phyloP scores from a whole-genome alignment of 140 eudicot genomes.

The Erigeron philadelphicus region DNA sequence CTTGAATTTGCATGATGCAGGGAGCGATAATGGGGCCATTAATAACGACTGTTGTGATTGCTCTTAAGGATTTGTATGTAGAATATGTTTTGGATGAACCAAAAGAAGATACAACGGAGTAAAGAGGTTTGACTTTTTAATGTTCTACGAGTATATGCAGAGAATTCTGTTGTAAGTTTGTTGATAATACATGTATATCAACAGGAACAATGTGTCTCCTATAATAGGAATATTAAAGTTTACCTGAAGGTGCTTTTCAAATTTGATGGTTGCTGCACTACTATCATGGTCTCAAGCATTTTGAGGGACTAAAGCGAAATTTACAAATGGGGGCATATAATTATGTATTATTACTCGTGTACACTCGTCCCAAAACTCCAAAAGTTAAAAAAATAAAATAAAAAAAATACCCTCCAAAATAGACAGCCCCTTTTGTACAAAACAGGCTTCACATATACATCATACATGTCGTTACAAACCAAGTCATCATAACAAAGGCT shows the following conservation, averaged over 20 bases:
- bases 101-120: slow-evolving; percentile 42
- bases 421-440: too few relatives aligned
- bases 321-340: too few relatives aligned
- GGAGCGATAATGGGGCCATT: slow-evolving; percentile 98
- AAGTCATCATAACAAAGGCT: too few relatives aligned
- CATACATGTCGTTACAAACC: too few relatives aligned
- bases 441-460: too few relatives aligned
- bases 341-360: too few relatives aligned
- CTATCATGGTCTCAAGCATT: neutral
- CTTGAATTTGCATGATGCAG: slow-evolving; percentile 39
- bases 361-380: too few relatives aligned
- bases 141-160: slow-evolving; percentile 8
- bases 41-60: slow-evolving; percentile 83
- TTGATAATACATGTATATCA: neutral
- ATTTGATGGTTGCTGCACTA: slow-evolving; percentile 8
- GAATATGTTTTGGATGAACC: slow-evolving; percentile 71
- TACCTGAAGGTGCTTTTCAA: slow-evolving; percentile 12
- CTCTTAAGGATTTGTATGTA: slow-evolving; percentile 71
- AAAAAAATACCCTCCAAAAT: too few relatives aligned
- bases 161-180: slow-evolving; percentile 11
- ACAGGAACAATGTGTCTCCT: slow-evolving; percentile 5
- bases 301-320: too few relatives aligned
- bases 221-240: neutral
- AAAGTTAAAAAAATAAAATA: too few relatives aligned
- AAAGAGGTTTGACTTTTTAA: slow-evolving; percentile 4